A percentile compares a stretch with the other conserved stretches of the same genome.
phyloP scores from a whole-genome alignment of 1,139 yeast species.

The Scheffersomyces lignicola region DNA sequence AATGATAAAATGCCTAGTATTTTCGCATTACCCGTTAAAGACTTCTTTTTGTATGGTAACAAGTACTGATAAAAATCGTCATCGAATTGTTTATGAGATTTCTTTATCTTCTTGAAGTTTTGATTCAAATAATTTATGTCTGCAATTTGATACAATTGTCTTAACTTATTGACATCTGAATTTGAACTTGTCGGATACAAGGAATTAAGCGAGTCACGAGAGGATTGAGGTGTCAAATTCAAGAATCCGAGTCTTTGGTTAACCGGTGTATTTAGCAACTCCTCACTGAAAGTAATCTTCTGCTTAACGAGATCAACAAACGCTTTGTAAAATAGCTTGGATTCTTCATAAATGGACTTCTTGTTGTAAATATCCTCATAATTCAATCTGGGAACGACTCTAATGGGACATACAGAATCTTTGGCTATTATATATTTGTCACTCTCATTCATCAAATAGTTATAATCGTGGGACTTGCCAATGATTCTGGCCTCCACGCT shows the following conservation, averaged over 20 bases:
- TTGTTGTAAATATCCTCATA: slow-evolving; percentile 23
- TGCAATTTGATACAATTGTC: slow-evolving; percentile 34
- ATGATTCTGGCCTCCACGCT: slow-evolving; percentile 44
- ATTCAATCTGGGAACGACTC: slow-evolving; percentile 36
- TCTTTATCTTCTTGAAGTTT: slow-evolving; percentile 14
- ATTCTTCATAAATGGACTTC: slow-evolving; percentile 20
- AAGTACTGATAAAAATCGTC: slow-evolving; percentile 34
- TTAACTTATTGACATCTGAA: slow-evolving; percentile 21
- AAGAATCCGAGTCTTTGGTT: slow-evolving; percentile 5
- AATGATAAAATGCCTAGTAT: slow-evolving; percentile 36
- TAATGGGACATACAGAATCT: slow-evolving; percentile 32
- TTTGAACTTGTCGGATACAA: slow-evolving; percentile 17
- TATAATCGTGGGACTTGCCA: slow-evolving; percentile 42
- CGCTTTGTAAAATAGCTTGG: slow-evolving; percentile 34
- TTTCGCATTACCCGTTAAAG: slow-evolving; percentile 35
- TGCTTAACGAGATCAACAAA: slow-evolving; percentile 32
- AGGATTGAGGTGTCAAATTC: slow-evolving; percentile 10
- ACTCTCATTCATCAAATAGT: slow-evolving; percentile 11
- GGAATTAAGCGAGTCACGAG: slow-evolving; percentile 10
- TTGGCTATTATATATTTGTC: slow-evolving; percentile 43
- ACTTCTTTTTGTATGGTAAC: slow-evolving; percentile 35
- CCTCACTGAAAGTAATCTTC: slow-evolving; percentile 32
- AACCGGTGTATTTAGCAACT: slow-evolving; percentile 13
- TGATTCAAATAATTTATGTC: slow-evolving; percentile 7
- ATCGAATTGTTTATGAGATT: slow-evolving; percentile 15